Base-by-base conservation (phyloP, 2,329 filamentous ascomycete species). In the Pseudogymnoascus sp. region DNA sequence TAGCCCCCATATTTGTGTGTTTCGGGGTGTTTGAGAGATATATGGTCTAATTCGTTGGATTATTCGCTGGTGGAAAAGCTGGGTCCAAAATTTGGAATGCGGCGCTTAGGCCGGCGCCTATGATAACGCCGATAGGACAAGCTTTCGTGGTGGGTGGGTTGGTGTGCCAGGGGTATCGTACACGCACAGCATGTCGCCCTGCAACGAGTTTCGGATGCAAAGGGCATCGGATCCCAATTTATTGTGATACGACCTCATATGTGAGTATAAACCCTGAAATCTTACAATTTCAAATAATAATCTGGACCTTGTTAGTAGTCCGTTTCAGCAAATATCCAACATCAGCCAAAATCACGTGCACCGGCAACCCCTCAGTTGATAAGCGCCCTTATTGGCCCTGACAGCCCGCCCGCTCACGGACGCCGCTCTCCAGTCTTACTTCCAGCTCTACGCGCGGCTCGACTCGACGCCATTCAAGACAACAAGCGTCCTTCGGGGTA, bases 41-140 rank as follows among this genome's bases (percentile, higher is more conserved):
- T 56, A 56, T 56, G 26, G 50, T 56, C 50, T 35, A 21, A 56
- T 56, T 56, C 50, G 50, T 14, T 7, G 50, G 29, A 56, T 56
- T 56, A 56, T 56, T 56, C n/a, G 5, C n/a, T 56, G 50, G 29
- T 56, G 50, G 50, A 56, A 56, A 56, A 56, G 50, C 29, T 56
- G 50, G 50, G 50, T 56, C 50, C 50, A 56, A 56, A 56, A 56
- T 56, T 33, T 56, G 29, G 29, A 56, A 56, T 56, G 50, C 50
- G 50, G 50, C 50, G 50, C 50, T 56, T 56, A 56, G 50, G 29
- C 50, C 16, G 50, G 50, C 50, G 50, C 50, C 50, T 56, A 56
- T 56, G 50, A 56, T 56, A 56, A 56, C 50, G 29, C 50, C 50
- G 50, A 56, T 56, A 56, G 50, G 50, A 56, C 50, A 56, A 56